A percentile compares a stretch with the other conserved stretches of the same genome.
Conservation (phyloP, 176 grass and related monocot genomes). For the Oryza meridionalis region DNA sequence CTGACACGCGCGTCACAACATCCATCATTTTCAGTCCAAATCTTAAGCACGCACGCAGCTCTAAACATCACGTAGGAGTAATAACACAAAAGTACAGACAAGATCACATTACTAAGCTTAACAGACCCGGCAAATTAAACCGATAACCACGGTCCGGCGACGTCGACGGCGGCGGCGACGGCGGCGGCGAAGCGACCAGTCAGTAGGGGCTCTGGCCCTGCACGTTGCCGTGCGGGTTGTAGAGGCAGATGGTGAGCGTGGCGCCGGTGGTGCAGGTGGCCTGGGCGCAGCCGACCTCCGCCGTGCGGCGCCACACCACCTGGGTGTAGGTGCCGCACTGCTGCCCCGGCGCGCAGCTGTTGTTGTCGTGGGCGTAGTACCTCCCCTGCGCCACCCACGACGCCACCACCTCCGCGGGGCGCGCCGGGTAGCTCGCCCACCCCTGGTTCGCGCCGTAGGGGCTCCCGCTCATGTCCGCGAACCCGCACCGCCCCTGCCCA, state of each 20-base stretch:
- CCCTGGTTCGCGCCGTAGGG: slow-evolving; percentile 73
- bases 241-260: slow-evolving; percentile 75
- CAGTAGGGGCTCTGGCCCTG: slow-evolving; percentile 75
- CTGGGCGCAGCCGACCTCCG: slow-evolving; percentile 71
- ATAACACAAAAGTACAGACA: slow-evolving; percentile 18
- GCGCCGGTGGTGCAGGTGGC: slow-evolving; percentile 53
- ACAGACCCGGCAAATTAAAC: neutral
- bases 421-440: slow-evolving; percentile 69
- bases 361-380: slow-evolving; percentile 70
- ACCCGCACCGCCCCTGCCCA: slow-evolving; percentile 42
- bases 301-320: slow-evolving; percentile 75
- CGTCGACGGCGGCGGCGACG: neutral
- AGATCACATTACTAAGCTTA: neutral
- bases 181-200: neutral
- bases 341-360: slow-evolving; percentile 58
- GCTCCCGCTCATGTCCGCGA: slow-evolving; percentile 59
- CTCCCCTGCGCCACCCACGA: slow-evolving; percentile 60
- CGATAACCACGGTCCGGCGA: neutral
- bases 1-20: neutral
- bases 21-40: neutral
- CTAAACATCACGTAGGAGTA: neutral
- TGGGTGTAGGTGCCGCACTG: slow-evolving; percentile 93
- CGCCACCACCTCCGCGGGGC: slow-evolving; percentile 63
- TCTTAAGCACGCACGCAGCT: neutral
- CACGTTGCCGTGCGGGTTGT: slow-evolving; percentile 82